Evolutionary conservation across 768 basidiomycete genomes (phyloP).

Genomic region (Rhizopogon rudus): DNA sequence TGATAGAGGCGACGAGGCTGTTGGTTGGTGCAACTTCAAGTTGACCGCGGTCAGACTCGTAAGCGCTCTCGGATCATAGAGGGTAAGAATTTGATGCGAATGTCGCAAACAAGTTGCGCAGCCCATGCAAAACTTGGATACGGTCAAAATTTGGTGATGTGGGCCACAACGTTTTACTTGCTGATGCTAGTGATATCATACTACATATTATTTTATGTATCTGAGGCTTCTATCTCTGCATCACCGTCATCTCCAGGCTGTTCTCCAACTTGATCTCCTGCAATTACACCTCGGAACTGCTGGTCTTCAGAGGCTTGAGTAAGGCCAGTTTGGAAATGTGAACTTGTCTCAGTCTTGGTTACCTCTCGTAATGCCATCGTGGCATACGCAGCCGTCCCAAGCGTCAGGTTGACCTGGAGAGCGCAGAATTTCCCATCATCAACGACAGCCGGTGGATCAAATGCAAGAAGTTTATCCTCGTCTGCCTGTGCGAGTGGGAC

Average conservation of each 20-base stretch:
- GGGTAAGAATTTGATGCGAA: too few species aligned
- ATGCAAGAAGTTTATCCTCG: slow-evolving; percentile 85
- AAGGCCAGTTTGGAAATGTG: slow-evolving; percentile 80
- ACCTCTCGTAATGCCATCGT: slow-evolving; percentile 97
- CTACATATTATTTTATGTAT: not conserved
- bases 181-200: not conserved
- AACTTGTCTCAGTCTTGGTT: slow-evolving; percentile 93
- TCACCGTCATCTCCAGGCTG: slow-evolving; percentile 11
- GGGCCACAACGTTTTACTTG: too few species aligned
- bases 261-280: slow-evolving; percentile 21
- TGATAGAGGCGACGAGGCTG: too few species aligned
- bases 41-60: too few species aligned
- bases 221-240: slow-evolving; percentile 2
- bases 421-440: slow-evolving; percentile 84
- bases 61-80: too few species aligned
- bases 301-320: slow-evolving; percentile 81
- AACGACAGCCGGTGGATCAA: slow-evolving; percentile 62
- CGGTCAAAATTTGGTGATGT: too few species aligned
- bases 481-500: slow-evolving; percentile 90
- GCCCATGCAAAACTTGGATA: too few species aligned
- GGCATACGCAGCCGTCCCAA: slow-evolving; percentile 92
- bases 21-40: too few species aligned
- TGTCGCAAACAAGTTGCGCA: too few species aligned
- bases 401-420: slow-evolving; percentile 76
- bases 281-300: slow-evolving; percentile 56